phyloP scores from a whole-genome alignment of 768 basidiomycete species.

The Collybiopsis confluens region DNA sequence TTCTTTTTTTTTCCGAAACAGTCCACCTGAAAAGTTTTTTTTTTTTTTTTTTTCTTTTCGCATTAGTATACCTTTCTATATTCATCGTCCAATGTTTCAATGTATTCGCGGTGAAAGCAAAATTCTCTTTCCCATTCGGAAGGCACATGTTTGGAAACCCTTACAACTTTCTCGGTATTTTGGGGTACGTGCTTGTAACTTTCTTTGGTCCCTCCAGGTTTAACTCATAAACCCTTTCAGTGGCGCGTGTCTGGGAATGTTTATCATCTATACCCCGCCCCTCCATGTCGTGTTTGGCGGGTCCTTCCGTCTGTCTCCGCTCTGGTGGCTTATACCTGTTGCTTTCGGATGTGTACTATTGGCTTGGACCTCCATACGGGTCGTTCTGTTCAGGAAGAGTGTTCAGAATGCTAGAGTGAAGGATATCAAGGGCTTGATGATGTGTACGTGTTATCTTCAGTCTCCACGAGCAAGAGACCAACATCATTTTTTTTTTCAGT shows the following conservation, averaged over 20 bases:
- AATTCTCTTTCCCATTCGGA: constrained; percentile 62
- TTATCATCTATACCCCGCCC: constrained; percentile 67
- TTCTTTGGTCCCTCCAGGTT: neutral
- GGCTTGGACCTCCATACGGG: constrained; percentile 55
- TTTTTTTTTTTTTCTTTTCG: too few relatives aligned
- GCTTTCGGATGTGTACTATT: constrained; percentile 56
- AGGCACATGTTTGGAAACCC: constrained; percentile 49
- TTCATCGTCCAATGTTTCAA: constrained; percentile 72
- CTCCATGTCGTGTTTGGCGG: constrained; percentile 68
- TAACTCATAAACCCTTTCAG: constrained; percentile 4
- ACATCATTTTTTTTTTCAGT: too few relatives aligned
- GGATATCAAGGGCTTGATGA: constrained; percentile 65
- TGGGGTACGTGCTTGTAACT: constrained; percentile 23
- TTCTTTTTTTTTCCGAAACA: too few relatives aligned
- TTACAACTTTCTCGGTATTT: constrained; percentile 61
- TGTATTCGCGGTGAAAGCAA: constrained; percentile 66
- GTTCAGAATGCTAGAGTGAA: constrained; percentile 53
- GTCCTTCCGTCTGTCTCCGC: constrained; percentile 48
- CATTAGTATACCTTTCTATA: constrained; percentile 60
- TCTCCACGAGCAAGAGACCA: constrained; percentile 12
- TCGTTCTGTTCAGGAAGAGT: constrained; percentile 51
- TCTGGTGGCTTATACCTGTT: constrained; percentile 66
- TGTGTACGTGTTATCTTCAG: constrained; percentile 48
- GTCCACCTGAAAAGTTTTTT: too few relatives aligned
- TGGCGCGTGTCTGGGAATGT: constrained; percentile 61